These are phyloP conservation scores for Suillus alpinus DNA, from an alignment of 768 basidiomycete genomes.

Conservation along the genomic window DNA sequence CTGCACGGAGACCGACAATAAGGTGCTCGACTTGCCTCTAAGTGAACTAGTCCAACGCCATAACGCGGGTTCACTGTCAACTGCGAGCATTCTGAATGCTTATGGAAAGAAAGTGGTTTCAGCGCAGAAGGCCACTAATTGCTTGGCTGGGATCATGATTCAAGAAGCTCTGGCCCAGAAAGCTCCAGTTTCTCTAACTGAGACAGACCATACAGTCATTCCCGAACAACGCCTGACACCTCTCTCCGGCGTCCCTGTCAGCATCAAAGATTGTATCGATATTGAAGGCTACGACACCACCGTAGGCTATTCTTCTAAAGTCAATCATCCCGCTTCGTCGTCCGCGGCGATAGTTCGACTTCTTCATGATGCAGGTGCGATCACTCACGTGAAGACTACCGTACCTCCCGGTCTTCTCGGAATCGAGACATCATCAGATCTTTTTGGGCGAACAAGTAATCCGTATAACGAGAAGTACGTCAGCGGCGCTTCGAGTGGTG, in stretches of 20 bases:
- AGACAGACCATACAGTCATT: constrained; percentile 4
- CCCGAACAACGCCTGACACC: constrained; percentile 6
- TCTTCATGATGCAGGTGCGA: constrained; percentile 40
- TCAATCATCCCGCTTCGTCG: constrained; percentile 31
- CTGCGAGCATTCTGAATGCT: constrained; percentile 32
- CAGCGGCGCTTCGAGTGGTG: constrained; percentile 50
- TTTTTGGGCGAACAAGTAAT: constrained; percentile 47
- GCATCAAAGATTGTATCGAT: constrained; percentile 47
- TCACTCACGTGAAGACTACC: constrained; percentile 41
- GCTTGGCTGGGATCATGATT: constrained; percentile 45
- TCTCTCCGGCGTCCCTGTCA: constrained; percentile 45
- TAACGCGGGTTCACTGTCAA: constrained; percentile 23
- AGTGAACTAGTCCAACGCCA: constrained; percentile 35
- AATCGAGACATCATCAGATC: constrained; percentile 40
- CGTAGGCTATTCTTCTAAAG: constrained; percentile 39
- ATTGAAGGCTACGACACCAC: constrained; percentile 47
- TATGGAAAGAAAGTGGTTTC: constrained; percentile 40
- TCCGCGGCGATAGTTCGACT: constrained; percentile 40
- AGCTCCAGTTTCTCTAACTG: constrained; percentile 10
- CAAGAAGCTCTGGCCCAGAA: constrained; percentile 22
- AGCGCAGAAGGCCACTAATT: constrained; percentile 46
- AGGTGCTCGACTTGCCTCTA: constrained; percentile 36
- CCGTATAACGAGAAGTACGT: constrained; percentile 42
- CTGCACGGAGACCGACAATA: constrained; percentile 34
- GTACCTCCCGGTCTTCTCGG: constrained; percentile 41